Base-by-base conservation (phyloP, 2,329 filamentous ascomycete genomes). In the Aspergillus ochraceus region DNA sequence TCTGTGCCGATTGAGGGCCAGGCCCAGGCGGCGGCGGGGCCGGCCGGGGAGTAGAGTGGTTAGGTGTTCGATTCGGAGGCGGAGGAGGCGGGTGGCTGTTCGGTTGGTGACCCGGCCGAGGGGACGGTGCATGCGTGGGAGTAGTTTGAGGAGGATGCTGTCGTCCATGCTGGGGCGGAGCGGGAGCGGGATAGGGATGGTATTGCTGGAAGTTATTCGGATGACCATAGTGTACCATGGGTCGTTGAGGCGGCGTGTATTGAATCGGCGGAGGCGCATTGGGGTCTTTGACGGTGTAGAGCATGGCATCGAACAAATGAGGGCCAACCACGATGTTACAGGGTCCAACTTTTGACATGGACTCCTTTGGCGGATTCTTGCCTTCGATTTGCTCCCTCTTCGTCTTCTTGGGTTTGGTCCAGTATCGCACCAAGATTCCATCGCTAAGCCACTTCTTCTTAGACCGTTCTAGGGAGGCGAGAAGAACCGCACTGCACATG, bases 321-420 rank as follows among this genome's bases (percentile, higher is more conserved):
- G 86, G 86, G 62, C 88, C 86, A 52, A 88, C 82, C 36, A 84
- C 82, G 54, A 89, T 79, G 58, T 83, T 82, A 65, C 84, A 86
- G 60, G 80, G 78, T 51, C 86, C 86, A 36, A 86, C 74, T 66
- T 81, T 82, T 10, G 78, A 72, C 79, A 85, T 84, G 6, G 80
- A 80, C 42, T 85, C 76, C 70, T 81, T 76, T 64, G 83, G 71
- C 1, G 80, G 80, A 51, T 83, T 82, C 57, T 77, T 75, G 22
- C 74, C 71, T 57, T 78, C 77, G 49, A 75, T 74, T 55, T 79
- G 80, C 54, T 82, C 78, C 47, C 78, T 76, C 68, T 84, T 85
- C 22, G 82, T 83, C 64, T 81, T 83, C 60, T 83, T 81, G 6
- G 84, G 83, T 68, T 86, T 86, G 24, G 80, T 80, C 80, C 83